phyloP scores from a whole-genome alignment of 305 asterid species.

The Fraxinus angustifolia region DNA sequence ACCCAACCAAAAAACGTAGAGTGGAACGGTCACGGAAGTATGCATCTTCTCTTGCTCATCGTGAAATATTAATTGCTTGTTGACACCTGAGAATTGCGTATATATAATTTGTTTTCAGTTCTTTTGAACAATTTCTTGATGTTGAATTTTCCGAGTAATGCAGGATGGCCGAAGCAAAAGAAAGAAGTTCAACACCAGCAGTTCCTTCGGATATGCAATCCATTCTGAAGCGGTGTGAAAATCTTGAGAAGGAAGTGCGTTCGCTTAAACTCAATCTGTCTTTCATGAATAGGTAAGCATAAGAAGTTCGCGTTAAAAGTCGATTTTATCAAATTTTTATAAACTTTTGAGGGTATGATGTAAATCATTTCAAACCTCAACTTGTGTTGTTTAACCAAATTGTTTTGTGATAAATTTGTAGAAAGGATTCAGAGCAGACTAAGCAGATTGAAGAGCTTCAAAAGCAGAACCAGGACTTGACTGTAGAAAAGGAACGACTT shows the following conservation, averaged over 20 bases:
- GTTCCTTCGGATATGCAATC: conserved; percentile 77
- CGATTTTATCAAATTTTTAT: not conserved
- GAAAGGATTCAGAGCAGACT: conserved; percentile 65
- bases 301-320: not conserved
- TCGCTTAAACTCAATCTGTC: conserved; percentile 82
- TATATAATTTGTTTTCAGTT: not conserved
- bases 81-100: not conserved
- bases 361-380: not conserved
- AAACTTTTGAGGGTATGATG: not conserved
- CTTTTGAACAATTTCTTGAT: not conserved
- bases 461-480: conserved; percentile 49
- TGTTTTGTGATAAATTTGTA: conserved; percentile 17
- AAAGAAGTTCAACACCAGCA: conserved; percentile 62
- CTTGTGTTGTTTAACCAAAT: not conserved
- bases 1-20: conserved; percentile 78
- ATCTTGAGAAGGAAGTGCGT: conserved; percentile 88
- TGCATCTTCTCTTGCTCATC: conserved; percentile 21
- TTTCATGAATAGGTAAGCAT: conserved; percentile 72
- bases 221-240: conserved; percentile 66
- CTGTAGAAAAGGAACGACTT: conserved; percentile 48
- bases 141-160: conserved; percentile 14
- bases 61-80: conserved; percentile 1
- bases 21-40: conserved; percentile 88
- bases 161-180: conserved; percentile 99
- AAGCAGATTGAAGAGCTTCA: conserved; percentile 59